Evolutionary conservation across 352 stramenopile species (phyloP), one percentile per base, ranked within the genome.

Genomic region (Pythium chondricola): DNA sequence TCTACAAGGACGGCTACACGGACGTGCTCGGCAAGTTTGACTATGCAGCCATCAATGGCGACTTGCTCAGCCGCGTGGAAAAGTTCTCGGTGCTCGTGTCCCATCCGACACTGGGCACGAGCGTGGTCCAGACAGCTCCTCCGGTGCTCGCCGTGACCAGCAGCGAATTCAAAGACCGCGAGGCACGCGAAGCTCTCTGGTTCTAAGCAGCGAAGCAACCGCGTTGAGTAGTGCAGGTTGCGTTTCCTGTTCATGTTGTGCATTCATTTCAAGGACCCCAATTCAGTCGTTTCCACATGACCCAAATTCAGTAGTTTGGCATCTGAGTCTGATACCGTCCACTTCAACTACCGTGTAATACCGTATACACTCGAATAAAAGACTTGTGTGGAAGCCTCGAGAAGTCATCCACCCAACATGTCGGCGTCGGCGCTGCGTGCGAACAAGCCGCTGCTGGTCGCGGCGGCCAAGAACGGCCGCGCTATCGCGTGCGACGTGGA

Each of bases 1-100:
- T 91, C 58, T 88, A 84, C 65, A 91, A 91, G 58, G 80, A 91
- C 48, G 80, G 80, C 8, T 91, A 88, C 60, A 92, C 77, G 21
- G 75, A 92, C 37, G 38, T 92, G 35, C 43, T 82, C 20, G 75
- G 75, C 40, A 76, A 73, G 39, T 88, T 90, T 38, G 75, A 88
- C 58, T 90, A 88, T 43, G 64, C 76, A 6, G 71, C 66, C 1
- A 71, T 78, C 43, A 85, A 85, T 29, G 74, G 66, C 42, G 60
- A 79, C 18, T 35, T 67, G 39, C 46, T 71, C 21, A 42, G 32
- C 13, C 53, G 56, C 20, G 69, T 84, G 24, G 52, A 75, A 36
- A 70, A 67, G 46, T 73, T 81, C 35, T 72, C 72, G 7, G 59
- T 84, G 9, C 58, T 84, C 0, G 53, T 81, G 26, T 68, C 65